These are phyloP conservation scores for Acacia melanoxylon DNA, from an alignment of 306 rosid genomes.

Conservation along the genomic window DNA sequence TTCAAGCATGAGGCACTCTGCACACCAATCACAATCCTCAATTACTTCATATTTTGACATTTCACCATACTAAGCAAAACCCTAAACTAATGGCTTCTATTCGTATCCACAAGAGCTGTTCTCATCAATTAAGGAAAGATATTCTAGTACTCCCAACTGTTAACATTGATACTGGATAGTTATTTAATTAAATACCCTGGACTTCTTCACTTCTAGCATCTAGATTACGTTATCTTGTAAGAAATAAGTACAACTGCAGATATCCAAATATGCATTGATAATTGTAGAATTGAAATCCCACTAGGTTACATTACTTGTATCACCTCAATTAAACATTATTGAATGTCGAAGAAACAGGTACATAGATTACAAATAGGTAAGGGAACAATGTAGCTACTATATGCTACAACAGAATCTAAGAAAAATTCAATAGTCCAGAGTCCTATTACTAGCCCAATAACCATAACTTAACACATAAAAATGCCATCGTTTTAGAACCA, in stretches of 20 bases:
- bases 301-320: background rate
- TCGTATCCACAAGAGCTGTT: background rate
- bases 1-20: background rate
- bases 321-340: background rate
- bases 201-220: background rate
- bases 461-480: slow-evolving; percentile 2
- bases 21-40: background rate
- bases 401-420: background rate
- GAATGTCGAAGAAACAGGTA: background rate
- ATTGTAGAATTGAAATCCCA: background rate
- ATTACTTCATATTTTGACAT: background rate
- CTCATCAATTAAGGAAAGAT: background rate
- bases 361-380: background rate
- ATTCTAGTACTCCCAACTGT: background rate
- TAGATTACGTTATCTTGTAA: background rate
- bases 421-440: background rate
- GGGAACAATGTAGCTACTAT: slow-evolving; percentile 7
- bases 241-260: background rate
- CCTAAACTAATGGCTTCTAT: background rate
- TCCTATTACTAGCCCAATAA: background rate
- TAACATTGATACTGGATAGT: background rate
- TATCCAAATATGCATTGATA: background rate
- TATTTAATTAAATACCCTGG: background rate
- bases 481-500: slow-evolving; percentile 1
- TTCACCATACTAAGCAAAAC: background rate